Conservation (phyloP, 768 basidiomycete species). For the Termitomyces sp. region DNA sequence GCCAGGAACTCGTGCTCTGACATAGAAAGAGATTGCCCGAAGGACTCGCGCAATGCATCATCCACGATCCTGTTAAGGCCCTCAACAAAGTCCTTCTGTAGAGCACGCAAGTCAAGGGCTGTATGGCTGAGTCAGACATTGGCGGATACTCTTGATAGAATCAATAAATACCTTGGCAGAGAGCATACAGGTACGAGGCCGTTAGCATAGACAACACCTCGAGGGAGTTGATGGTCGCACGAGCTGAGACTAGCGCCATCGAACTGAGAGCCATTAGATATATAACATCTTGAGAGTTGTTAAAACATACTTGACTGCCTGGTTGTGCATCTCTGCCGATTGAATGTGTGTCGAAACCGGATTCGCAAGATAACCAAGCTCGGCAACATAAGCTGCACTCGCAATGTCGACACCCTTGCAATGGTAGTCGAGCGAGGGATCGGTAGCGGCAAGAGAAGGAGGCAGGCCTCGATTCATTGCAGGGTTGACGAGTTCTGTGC, state of each 20-base stretch:
- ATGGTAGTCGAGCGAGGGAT: constrained; percentile 80
- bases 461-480: constrained; percentile 80
- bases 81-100: constrained; percentile 62
- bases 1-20: constrained; percentile 28
- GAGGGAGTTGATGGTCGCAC: constrained; percentile 73
- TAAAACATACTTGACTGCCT: constrained; percentile 75
- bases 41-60: constrained; percentile 45
- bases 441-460: constrained; percentile 73
- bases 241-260: constrained; percentile 78
- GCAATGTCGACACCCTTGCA: constrained; percentile 85
- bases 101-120: constrained; percentile 80
- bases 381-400: constrained; percentile 75
- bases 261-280: constrained; percentile 43
- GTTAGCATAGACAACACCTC: constrained; percentile 75
- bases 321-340: constrained; percentile 90
- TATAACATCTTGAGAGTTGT: background rate
- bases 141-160: background rate
- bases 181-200: constrained; percentile 68
- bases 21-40: constrained; percentile 35
- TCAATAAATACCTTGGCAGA: constrained; percentile 54
- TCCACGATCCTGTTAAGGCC: constrained; percentile 43
- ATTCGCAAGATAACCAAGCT: constrained; percentile 79
- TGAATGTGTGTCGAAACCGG: constrained; percentile 85
- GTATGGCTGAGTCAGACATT: background rate
- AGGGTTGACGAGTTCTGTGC: constrained; percentile 71